Percentiles rank a stretch among this genome's conserved stretches.
Evolutionary conservation across 2,329 filamentous ascomycete genomes (phyloP).

Genomic region (Bipolaris cookei): DNA sequence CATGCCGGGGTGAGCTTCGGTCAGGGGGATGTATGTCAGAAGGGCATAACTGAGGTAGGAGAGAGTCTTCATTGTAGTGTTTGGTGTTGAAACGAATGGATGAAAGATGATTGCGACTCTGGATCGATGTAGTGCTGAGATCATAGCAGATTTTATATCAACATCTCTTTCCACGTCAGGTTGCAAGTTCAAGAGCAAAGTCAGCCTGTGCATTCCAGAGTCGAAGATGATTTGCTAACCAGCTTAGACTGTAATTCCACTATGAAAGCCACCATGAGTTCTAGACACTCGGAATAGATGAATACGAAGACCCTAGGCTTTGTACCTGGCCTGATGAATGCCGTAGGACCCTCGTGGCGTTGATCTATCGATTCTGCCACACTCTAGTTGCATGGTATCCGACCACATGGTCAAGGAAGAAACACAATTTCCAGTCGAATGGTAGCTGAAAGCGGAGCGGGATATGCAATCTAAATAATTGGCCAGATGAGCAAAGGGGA

Average conservation of each 20-base stretch:
- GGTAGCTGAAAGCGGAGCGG: conserved; percentile 26
- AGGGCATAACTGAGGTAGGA: conserved; percentile 29
- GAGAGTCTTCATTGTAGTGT: conserved; percentile 13
- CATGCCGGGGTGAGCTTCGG: conserved; percentile 42
- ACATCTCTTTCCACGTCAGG: neutral
- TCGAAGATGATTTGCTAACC: neutral
- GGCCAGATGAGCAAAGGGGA: conserved; percentile 13
- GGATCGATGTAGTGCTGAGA: neutral
- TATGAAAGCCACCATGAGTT: neutral
- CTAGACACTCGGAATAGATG: conserved; percentile 19
- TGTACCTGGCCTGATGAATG: conserved; percentile 12
- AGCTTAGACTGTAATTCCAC: conserved; percentile 12
- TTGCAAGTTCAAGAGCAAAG: neutral
- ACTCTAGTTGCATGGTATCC: conserved; percentile 11
- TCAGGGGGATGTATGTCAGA: conserved; percentile 17
- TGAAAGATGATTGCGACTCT: neutral
- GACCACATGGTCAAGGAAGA: neutral
- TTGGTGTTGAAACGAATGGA: neutral
- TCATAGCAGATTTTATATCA: conserved; percentile 3
- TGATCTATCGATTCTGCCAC: conserved; percentile 10
- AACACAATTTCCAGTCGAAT: conserved; percentile 11
- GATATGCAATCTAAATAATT: conserved; percentile 22
- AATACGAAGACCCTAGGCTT: conserved; percentile 22
- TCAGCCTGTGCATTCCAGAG: neutral
- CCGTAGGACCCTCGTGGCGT: neutral